Percentiles rank a stretch among this genome's conserved stretches.
Conservation (phyloP, 2,329 filamentous ascomycete species). For the Zymoseptoria tritici region DNA sequence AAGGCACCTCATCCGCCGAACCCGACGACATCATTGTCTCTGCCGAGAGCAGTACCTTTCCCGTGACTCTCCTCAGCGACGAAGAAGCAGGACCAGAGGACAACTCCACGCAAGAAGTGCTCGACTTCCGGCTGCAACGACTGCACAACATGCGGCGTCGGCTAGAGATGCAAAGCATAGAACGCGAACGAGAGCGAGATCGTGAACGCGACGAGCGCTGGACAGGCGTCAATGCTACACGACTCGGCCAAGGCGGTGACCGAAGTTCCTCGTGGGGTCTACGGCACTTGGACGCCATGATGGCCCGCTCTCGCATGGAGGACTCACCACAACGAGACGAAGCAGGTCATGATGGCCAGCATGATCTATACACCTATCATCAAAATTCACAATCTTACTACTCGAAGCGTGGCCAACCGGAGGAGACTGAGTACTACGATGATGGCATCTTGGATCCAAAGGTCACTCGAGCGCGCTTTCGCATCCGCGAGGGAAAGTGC, state of each 20-base stretch:
- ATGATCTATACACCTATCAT: conserved; percentile 3
- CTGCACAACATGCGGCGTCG: conserved; percentile 22
- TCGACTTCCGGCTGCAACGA: conserved; percentile 27
- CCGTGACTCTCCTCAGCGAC: conserved; percentile 24
- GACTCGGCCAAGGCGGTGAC: conserved; percentile 13
- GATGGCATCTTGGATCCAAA: conserved; percentile 21
- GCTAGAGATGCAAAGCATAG: conserved; percentile 20
- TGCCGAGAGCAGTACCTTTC: conserved; percentile 13
- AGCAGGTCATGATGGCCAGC: conserved; percentile 15
- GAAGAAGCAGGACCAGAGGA: conserved; percentile 28
- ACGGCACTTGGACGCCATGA: conserved; percentile 21
- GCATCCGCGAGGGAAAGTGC: conserved; percentile 72
- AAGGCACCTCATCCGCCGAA: conserved; percentile 16
- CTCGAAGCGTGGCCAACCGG: conserved; percentile 4
- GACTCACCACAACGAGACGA: conserved; percentile 15
- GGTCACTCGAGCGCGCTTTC: conserved; percentile 63
- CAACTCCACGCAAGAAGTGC: conserved; percentile 25
- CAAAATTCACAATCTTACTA: conserved; percentile 3
- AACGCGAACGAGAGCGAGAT: conserved; percentile 15
- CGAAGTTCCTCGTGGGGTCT: conserved; percentile 14
- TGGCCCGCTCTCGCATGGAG: conserved; percentile 21
- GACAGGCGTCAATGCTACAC: conserved; percentile 3
- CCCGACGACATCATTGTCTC: conserved; percentile 8
- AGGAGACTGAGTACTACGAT: conserved; percentile 13
- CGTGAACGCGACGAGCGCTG: neutral